These are phyloP conservation scores for Eudorina sp. DNA, from an alignment of 139 green algal genomes.

Conservation along the genomic window DNA sequence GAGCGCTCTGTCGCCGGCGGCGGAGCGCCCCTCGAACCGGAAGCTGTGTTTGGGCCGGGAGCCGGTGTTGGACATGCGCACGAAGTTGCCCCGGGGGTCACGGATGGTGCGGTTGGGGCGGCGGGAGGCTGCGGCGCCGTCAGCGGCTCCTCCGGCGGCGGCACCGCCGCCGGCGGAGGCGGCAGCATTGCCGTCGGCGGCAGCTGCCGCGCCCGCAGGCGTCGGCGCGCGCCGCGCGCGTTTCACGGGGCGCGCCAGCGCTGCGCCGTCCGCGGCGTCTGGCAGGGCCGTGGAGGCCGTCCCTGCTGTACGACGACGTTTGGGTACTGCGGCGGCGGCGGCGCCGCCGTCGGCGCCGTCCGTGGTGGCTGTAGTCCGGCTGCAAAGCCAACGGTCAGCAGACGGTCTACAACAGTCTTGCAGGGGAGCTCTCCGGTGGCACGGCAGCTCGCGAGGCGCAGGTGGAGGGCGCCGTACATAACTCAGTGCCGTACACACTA, in stretches of 20 bases:
- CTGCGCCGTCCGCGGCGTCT: neutral
- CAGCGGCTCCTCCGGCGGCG: neutral
- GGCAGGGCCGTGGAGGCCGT: too few species aligned
- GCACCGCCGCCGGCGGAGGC: neutral
- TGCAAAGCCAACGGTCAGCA: too few species aligned
- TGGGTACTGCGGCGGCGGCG: neutral
- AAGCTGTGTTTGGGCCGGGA: conserved; percentile 52
- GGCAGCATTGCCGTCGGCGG: neutral
- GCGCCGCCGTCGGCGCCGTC: neutral
- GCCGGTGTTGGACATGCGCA: neutral
- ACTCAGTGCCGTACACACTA: too few species aligned
- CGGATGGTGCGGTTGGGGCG: conserved; percentile 22
- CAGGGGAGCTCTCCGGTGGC: too few species aligned
- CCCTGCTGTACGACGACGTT: neutral
- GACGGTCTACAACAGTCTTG: too few species aligned
- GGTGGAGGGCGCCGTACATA: too few species aligned
- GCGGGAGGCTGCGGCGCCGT: neutral
- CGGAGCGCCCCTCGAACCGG: conserved; percentile 29
- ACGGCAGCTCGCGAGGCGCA: too few species aligned
- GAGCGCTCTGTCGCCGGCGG: neutral
- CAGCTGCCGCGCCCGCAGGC: neutral
- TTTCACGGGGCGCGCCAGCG: neutral
- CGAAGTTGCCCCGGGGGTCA: conserved; percentile 48
- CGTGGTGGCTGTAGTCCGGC: too few species aligned
- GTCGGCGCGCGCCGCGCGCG: neutral